A percentile compares a stretch with the other conserved stretches of the same genome.
Conservation (phyloP, 1,284 basidiomycete species). For the Wolfiporia cocos region DNA sequence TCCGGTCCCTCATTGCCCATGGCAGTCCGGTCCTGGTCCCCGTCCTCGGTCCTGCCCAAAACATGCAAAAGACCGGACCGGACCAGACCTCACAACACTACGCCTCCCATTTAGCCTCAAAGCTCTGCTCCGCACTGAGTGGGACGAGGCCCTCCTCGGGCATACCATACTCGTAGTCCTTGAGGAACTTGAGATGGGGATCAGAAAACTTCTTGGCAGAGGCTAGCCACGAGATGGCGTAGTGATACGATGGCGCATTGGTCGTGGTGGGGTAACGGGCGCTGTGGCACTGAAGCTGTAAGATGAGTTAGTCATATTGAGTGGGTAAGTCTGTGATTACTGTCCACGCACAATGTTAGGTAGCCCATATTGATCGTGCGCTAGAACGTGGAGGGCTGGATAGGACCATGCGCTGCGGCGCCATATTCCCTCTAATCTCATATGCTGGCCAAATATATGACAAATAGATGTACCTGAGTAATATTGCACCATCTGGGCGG, state of each 20-base stretch:
- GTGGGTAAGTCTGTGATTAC: background rate
- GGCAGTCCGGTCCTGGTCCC: too few relatives aligned
- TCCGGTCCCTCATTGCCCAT: too few relatives aligned
- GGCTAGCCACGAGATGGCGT: constrained; percentile 37
- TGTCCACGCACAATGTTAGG: background rate
- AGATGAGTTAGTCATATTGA: background rate
- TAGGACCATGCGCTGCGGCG: background rate
- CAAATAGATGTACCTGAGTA: constrained; percentile 37
- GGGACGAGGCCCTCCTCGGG: constrained; percentile 56
- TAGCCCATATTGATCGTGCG: too few relatives aligned
- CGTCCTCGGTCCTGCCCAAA: background rate
- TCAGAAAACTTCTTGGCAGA: constrained; percentile 38
- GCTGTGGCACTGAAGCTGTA: constrained; percentile 78
- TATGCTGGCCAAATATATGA: too few relatives aligned
- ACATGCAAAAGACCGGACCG: too few relatives aligned
- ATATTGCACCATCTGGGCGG: constrained; percentile 47
- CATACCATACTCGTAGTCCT: constrained; percentile 54
- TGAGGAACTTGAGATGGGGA: constrained; percentile 54
- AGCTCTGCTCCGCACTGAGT: constrained; percentile 69
- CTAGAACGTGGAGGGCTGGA: too few relatives aligned
- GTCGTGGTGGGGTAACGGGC: constrained; percentile 68
- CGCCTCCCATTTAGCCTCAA: constrained; percentile 39
- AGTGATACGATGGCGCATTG: constrained; percentile 27
- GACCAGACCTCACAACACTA: too few relatives aligned
- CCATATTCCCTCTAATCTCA: background rate